A percentile compares a stretch with the other conserved stretches of the same genome.
phyloP scores from a whole-genome alignment of 2,329 filamentous ascomycete genomes.

The Trichoderma sp. region DNA sequence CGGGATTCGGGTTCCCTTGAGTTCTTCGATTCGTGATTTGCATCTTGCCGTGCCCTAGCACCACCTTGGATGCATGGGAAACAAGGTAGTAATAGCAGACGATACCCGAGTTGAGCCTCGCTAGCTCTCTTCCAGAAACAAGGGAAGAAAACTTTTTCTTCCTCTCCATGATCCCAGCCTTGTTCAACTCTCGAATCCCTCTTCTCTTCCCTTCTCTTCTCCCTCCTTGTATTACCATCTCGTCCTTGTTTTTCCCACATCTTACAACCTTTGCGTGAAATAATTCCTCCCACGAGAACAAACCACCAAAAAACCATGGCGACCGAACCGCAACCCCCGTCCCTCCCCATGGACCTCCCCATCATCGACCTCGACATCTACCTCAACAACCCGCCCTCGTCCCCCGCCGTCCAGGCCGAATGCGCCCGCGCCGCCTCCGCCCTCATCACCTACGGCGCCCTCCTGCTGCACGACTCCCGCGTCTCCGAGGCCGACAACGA shows the following conservation, averaged over 20 bases:
- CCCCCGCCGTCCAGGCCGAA: conserved; percentile 51
- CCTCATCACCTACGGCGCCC: conserved; percentile 61
- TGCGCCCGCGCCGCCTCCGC: conserved; percentile 58
- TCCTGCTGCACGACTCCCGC: conserved; percentile 62
- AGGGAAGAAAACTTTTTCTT: conserved; percentile 2
- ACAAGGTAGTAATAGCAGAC: background rate
- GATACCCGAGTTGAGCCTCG: conserved; percentile 8
- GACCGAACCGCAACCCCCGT: conserved; percentile 10
- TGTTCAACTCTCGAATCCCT: background rate
- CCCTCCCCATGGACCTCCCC: conserved; percentile 57
- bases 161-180: background rate
- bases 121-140: background rate
- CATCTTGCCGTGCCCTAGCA: background rate
- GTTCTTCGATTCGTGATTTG: background rate
- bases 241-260: background rate
- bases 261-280: background rate
- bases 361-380: conserved; percentile 63
- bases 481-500: conserved; percentile 59
- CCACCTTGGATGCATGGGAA: background rate
- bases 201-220: too few relatives aligned
- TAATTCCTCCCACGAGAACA: background rate
- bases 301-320: conserved; percentile 15
- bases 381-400: conserved; percentile 48
- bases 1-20: background rate
- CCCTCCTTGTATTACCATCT: background rate